These are phyloP conservation scores for Eucalyptus urophylla DNA, from an alignment of 345 rosid genomes.

Conservation along the genomic window DNA sequence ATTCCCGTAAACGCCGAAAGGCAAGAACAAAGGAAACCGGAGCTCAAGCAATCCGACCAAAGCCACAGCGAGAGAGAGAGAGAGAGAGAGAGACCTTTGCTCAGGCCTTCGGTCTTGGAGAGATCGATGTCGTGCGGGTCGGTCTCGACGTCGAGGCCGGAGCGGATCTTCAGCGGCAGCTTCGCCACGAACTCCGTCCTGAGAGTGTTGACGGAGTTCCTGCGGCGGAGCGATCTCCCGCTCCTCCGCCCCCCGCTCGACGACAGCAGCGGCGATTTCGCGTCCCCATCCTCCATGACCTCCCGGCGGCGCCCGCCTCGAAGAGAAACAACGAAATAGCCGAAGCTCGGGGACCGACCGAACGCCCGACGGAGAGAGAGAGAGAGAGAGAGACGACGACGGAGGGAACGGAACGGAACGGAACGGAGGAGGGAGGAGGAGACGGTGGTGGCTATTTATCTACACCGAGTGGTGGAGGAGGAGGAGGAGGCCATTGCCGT, in stretches of 20 bases:
- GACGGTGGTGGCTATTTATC: not conserved
- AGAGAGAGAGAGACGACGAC: too few species aligned
- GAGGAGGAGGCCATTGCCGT: not conserved
- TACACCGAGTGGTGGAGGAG: not conserved
- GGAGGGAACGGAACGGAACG: too few species aligned
- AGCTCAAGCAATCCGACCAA: not conserved
- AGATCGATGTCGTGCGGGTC: conserved; percentile 42
- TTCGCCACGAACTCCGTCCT: conserved; percentile 37
- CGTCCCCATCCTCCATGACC: not conserved
- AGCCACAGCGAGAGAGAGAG: not conserved
- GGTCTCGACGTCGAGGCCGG: conserved; percentile 32
- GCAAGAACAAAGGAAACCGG: not conserved
- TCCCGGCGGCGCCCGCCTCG: conserved; percentile 1
- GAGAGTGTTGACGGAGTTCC: conserved; percentile 23
- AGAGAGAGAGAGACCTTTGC: conserved; percentile 21
- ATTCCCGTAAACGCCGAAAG: not conserved
- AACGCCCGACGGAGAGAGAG: not conserved
- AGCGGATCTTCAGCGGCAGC: conserved; percentile 55
- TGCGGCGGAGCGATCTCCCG: conserved; percentile 1
- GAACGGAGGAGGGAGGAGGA: not conserved
- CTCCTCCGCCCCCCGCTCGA: not conserved
- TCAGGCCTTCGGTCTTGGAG: conserved; percentile 35
- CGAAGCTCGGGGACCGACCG: not conserved
- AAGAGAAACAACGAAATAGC: too few species aligned
- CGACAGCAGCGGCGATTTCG: conserved; percentile 15